A percentile compares a stretch with the other conserved stretches of the same genome.
phyloP scores from a whole-genome alignment of 768 basidiomycete genomes.

The Leccinum obscurum region DNA sequence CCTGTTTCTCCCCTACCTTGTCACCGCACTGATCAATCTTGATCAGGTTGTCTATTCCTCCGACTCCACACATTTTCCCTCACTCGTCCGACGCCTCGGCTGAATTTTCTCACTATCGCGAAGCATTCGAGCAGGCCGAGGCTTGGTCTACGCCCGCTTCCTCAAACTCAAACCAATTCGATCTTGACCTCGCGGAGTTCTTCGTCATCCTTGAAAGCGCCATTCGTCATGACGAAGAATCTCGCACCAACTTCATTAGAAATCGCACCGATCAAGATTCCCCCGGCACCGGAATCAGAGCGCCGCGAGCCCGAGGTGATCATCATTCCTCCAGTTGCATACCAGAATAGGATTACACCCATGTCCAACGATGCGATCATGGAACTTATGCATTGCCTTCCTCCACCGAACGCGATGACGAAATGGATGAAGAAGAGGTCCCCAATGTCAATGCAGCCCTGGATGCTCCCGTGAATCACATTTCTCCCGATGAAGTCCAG shows the following conservation, averaged over 20 bases:
- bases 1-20: too few species aligned
- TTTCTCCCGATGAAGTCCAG: background rate
- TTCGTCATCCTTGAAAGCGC: too few species aligned
- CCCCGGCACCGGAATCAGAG: slow-evolving; percentile 1
- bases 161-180: too few species aligned
- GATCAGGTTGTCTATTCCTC: too few species aligned
- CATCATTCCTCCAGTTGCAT: slow-evolving; percentile 1
- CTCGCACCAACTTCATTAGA: slow-evolving; percentile 3
- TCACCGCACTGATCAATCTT: too few species aligned
- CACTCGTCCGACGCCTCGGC: too few species aligned
- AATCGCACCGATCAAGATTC: slow-evolving; percentile 8
- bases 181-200: too few species aligned
- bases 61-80: too few species aligned
- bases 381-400: slow-evolving; percentile 21
- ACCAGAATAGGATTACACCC: slow-evolving; percentile 16
- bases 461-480: background rate
- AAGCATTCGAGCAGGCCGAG: too few species aligned
- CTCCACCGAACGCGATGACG: slow-evolving; percentile 49
- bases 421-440: slow-evolving; percentile 30
- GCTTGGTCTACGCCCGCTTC: too few species aligned
- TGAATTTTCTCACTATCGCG: too few species aligned
- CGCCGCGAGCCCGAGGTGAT: slow-evolving; percentile 9
- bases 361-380: slow-evolving; percentile 9
- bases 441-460: background rate
- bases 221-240: too few species aligned